Evolutionary conservation across 495 filamentous ascomycete genomes (phyloP).

Genomic region (Pyrenula aspistea): DNA sequence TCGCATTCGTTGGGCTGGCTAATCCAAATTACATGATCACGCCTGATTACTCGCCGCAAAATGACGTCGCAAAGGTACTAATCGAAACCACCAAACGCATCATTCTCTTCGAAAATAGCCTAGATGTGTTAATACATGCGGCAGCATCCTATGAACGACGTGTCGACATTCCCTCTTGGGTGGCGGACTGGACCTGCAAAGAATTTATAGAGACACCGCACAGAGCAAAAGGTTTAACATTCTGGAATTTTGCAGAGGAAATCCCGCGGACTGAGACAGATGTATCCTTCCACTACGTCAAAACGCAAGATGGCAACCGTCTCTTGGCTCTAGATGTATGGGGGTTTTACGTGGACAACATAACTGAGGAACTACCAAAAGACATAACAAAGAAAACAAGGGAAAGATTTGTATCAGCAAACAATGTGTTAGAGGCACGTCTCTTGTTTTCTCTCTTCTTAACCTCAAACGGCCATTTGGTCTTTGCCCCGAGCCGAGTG

Average conservation of each 20-base stretch:
- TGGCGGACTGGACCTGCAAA: background rate
- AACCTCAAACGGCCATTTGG: background rate
- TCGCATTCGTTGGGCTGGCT: background rate
- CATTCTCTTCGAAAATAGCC: background rate
- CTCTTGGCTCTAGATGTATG: background rate
- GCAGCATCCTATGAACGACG: background rate
- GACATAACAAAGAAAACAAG: background rate
- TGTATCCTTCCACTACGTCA: background rate
- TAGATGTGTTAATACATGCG: background rate
- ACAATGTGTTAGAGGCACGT: background rate
- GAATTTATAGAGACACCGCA: background rate
- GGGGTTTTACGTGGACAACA: background rate
- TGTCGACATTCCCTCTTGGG: background rate
- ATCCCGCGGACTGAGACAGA: background rate
- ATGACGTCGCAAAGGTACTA: background rate
- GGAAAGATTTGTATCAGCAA: background rate
- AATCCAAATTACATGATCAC: background rate
- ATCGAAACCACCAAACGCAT: background rate
- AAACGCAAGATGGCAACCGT: background rate
- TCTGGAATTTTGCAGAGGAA: background rate
- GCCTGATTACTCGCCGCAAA: background rate
- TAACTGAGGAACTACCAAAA: background rate
- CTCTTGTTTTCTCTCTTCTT: background rate
- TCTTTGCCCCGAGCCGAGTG: background rate
- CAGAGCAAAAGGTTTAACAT: background rate